Conservation (phyloP, 805 yeast species). For the Yarrowia keelungensis region DNA sequence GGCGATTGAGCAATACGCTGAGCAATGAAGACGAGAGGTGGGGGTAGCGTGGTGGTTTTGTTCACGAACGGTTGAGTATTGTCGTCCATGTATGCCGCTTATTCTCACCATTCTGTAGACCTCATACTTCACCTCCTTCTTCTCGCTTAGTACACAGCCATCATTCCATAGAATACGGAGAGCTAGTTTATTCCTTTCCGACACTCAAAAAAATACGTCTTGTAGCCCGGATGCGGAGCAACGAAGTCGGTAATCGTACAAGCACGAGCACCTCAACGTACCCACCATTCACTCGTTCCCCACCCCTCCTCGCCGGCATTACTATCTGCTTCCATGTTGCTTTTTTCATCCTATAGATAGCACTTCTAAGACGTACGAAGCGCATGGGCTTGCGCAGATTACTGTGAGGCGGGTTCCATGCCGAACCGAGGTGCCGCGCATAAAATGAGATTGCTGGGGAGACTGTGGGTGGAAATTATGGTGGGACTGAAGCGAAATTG, state of each 20-base stretch:
- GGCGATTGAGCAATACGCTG: background rate
- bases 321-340: background rate
- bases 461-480: background rate
- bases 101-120: too few relatives aligned
- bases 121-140: too few relatives aligned
- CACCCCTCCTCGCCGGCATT: background rate
- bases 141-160: background rate
- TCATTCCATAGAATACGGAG: background rate
- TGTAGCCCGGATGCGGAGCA: background rate
- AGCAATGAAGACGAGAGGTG: background rate
- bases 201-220: background rate
- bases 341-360: background rate
- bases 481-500: background rate
- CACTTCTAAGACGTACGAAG: background rate
- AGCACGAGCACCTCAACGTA: too few relatives aligned
- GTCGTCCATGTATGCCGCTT: too few relatives aligned
- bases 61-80: too few relatives aligned
- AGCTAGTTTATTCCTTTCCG: background rate
- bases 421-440: conserved; percentile 30
- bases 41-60: too few relatives aligned
- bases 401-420: conserved; percentile 16
- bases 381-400: conserved; percentile 22
- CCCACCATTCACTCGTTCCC: too few relatives aligned
- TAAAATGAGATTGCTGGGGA: too few relatives aligned
- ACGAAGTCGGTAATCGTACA: too few relatives aligned